A percentile compares a stretch with the other conserved stretches of the same genome.
phyloP scores from a whole-genome alignment of 2,329 filamentous ascomycete genomes.

The Diaporthe batatas region DNA sequence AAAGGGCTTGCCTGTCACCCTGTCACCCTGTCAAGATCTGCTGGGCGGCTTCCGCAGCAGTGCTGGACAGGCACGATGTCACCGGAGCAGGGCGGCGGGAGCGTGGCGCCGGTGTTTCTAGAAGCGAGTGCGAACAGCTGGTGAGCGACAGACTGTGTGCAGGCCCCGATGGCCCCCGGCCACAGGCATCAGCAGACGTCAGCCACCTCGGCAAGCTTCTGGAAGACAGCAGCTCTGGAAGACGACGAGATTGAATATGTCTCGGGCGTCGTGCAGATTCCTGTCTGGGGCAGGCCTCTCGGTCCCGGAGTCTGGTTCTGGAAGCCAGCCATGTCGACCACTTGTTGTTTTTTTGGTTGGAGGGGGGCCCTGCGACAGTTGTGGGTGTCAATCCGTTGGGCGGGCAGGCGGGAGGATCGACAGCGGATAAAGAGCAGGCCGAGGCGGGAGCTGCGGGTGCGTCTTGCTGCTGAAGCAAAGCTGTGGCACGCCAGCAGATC shows the following conservation, averaged over 20 bases:
- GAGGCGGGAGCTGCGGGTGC: slow-evolving; percentile 10
- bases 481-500: not conserved
- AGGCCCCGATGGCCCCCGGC: not conserved
- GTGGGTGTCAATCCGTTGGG: not conserved
- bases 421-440: slow-evolving; percentile 22
- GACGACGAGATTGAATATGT: slow-evolving; percentile 12
- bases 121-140: slow-evolving; percentile 33
- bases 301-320: not conserved
- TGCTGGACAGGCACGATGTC: slow-evolving; percentile 19
- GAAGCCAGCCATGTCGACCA: not conserved
- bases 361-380: not conserved
- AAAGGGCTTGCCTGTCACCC: not conserved
- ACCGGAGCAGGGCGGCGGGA: slow-evolving; percentile 5
- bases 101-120: slow-evolving; percentile 23
- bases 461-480: slow-evolving; percentile 5
- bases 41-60: slow-evolving; percentile 1
- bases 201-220: slow-evolving; percentile 37
- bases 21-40: slow-evolving; percentile 15
- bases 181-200: slow-evolving; percentile 25
- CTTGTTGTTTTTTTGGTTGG: no score
- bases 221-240: slow-evolving; percentile 2
- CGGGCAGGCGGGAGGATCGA: slow-evolving; percentile 10
- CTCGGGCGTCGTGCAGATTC: slow-evolving; percentile 19
- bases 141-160: not conserved
- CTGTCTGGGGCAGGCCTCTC: not conserved